Evolutionary conservation across 78 protist species (phyloP), one percentile per base, ranked within the genome.

Genomic region (Protostelium mycophagum): DNA sequence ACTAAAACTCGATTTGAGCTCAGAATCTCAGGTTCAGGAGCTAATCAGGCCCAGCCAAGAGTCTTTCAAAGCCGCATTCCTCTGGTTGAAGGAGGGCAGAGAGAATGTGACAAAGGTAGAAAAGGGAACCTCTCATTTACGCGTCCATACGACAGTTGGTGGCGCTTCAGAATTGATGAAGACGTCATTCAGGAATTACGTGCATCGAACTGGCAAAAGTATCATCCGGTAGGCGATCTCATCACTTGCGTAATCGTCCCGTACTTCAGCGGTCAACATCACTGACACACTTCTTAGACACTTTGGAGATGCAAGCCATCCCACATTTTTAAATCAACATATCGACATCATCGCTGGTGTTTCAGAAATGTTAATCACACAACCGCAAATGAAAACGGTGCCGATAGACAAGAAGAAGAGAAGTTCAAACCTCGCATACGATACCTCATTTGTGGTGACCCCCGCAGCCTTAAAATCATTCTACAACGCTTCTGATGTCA

Each of bases 271-370:
- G 37, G 29, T 28, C 9, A 28, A 16, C 36, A 37, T 85, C 34
- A 29, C 38, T 83, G 31, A 85, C 34, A 31, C 29, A 10, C 39
- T 89, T 83, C 38, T 37, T 38, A 39, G 95, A 63, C 38, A 85
- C 35, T 35, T 31, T 9, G 95, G 93, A 84, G 38, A 35, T 31
- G 89, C 88, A 25, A 89, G 37, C 10, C 35, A 90, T 10, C 95
- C 95, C 51, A 28, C n/a, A 29, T 51, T 38, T 29, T 34, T 91
- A 35, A 0, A 35, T 1, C 51, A 51, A 0, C 91, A 91, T 36
- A 36, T 93, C n/a, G 93, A 93, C 38, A 90, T 93, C 36, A 63
- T 93, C 31, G 84, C 85, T 25, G 95, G 95, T 90, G 28, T 93
- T 29, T 38, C 94, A 23, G 94, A 91, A 35, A 86, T 91, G 84